phyloP scores from a whole-genome alignment of 495 filamentous ascomycete species.

The Trichoderma gamsii region DNA sequence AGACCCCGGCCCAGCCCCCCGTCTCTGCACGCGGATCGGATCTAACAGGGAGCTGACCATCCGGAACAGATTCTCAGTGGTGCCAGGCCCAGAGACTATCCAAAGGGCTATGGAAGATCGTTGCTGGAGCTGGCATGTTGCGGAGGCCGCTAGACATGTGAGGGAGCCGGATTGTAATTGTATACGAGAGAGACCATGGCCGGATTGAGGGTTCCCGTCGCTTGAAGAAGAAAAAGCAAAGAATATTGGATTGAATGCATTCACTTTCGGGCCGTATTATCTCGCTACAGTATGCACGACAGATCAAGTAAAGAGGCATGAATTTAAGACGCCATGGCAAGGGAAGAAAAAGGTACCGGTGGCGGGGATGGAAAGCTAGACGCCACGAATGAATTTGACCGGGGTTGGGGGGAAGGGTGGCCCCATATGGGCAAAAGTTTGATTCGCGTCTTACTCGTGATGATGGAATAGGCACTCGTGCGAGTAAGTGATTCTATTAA shows the following conservation, averaged over 20 bases:
- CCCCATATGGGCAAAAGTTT: neutral
- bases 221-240: too few species aligned
- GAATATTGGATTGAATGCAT: neutral
- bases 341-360: conserved; percentile 6
- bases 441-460: neutral
- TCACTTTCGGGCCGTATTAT: neutral
- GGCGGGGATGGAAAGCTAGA: neutral
- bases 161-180: neutral
- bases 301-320: neutral
- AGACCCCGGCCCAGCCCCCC: neutral
- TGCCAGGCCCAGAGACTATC: neutral
- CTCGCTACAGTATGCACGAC: neutral
- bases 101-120: neutral
- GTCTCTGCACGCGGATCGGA: conserved; percentile 10
- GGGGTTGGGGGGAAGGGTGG: neutral
- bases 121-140: neutral
- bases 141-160: neutral
- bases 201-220: too few species aligned
- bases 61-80: neutral
- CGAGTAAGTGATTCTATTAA: too few species aligned
- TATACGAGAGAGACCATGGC: neutral
- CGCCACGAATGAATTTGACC: neutral
- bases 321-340: neutral
- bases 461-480: neutral
- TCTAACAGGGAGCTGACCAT: neutral